Evolutionary conservation across 2,329 filamentous ascomycete species (phyloP), one percentile per base, ranked within the genome.

Genomic region (Fusarium sulawesiense): DNA sequence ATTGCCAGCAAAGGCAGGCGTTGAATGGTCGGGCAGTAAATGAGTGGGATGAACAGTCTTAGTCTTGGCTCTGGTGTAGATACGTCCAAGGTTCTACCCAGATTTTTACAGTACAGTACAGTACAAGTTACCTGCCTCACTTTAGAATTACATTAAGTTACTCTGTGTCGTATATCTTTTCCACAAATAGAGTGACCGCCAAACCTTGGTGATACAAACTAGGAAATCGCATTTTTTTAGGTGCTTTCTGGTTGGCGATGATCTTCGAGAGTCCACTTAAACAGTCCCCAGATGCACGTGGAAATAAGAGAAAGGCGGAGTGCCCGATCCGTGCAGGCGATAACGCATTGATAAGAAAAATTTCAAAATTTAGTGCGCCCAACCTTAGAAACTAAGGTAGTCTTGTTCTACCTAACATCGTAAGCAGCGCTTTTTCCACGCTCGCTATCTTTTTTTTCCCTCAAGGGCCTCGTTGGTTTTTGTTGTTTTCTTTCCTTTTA

Each of bases 391-490:
- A 64, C 18, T 53, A 53, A 53, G 32, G 49, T 45, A 47, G 50
- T 47, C 60, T 54, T 56, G 47, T 55, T 66, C 49, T 61, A 61
- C 56, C 49, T 66, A 54, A 62, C 62, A 70, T 64, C 57, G 68
- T 70, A 71, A 71, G 68, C 68, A 72, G 64, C 68, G 56, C 44
- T 66, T 73, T 59, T 67, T 72, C 37, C 44, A 72, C 70, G 66
- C 60, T 72, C 62, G 62, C 69, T 70, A 53, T 42, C 13, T 45
- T 68, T 60, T 37, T 58, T 47, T 30, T 30, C 55, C 48, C 56
- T 56, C 66, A 73, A 72, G 73, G 72, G 73, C 70, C 72, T 73
- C 67, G 73, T 72, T 71, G 61, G 71, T 68, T 75, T 71, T 75
- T 67, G 41, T 68, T 59, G n/a, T 61, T 45, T 56, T 42, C 48